phyloP scores from a whole-genome alignment of 139 green algal genomes.

The Micromonas pusilla region DNA sequence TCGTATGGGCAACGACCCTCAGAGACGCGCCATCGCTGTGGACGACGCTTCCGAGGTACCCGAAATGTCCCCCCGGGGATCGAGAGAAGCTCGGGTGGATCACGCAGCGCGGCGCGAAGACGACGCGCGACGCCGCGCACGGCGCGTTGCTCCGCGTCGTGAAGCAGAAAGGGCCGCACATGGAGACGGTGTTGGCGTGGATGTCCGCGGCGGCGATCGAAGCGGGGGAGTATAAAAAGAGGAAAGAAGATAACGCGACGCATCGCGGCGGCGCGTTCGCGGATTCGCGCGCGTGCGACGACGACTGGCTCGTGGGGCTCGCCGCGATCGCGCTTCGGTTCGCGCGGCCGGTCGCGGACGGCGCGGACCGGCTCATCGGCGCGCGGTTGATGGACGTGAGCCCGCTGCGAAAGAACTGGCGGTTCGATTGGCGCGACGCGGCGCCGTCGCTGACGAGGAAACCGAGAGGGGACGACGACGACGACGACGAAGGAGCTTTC shows the following conservation, averaged over 20 bases:
- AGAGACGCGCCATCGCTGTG: not conserved
- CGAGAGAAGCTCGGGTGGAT: not conserved
- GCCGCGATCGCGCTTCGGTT: not conserved
- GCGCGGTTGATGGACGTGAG: not conserved
- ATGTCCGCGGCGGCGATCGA: not conserved
- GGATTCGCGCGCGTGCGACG: not conserved
- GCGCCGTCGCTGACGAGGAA: not conserved
- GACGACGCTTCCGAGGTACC: not conserved
- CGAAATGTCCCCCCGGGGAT: not conserved
- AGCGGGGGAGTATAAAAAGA: not conserved
- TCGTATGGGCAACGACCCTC: not conserved
- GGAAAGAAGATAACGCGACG: too few species aligned
- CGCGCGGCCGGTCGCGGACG: not conserved
- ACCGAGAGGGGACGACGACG: not conserved
- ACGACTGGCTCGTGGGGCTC: not conserved
- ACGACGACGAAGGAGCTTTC: too few species aligned
- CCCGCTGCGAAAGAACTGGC: not conserved
- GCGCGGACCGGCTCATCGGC: not conserved
- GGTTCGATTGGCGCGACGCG: not conserved
- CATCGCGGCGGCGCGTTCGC: not conserved
- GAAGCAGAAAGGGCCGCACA: not conserved
- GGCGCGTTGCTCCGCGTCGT: not conserved
- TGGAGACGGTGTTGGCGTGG: not conserved
- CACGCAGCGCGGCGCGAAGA: not conserved
- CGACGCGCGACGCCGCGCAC: not conserved